Conservation (phyloP, 768 basidiomycete species). For the Collybiopsis confluens region DNA sequence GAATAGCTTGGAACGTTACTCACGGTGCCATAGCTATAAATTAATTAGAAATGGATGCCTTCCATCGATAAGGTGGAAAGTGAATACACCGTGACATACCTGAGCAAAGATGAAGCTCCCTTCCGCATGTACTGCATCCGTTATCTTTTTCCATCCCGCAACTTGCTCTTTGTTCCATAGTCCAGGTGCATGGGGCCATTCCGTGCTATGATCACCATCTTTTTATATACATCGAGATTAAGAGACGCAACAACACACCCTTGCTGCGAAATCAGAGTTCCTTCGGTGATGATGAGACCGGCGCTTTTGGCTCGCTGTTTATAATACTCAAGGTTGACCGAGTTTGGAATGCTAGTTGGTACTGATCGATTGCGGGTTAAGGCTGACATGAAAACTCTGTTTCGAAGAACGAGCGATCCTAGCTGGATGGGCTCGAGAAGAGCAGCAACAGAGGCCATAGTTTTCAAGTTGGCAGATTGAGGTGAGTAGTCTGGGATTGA, state of each 20-base stretch:
- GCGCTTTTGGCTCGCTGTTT: slow-evolving; percentile 34
- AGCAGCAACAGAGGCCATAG: neutral
- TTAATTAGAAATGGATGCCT: neutral
- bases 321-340: slow-evolving; percentile 37
- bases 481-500: too few relatives aligned
- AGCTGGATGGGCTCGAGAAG: slow-evolving; percentile 30
- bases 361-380: slow-evolving; percentile 37
- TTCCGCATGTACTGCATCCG: slow-evolving; percentile 28
- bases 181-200: slow-evolving; percentile 28
- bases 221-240: neutral
- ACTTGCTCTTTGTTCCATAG: slow-evolving; percentile 29
- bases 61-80: neutral
- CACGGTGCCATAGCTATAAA: slow-evolving; percentile 20
- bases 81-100: slow-evolving; percentile 4
- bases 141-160: slow-evolving; percentile 26
- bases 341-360: slow-evolving; percentile 31
- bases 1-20: neutral
- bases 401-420: slow-evolving; percentile 31
- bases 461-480: neutral
- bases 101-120: slow-evolving; percentile 26
- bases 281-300: slow-evolving; percentile 38
- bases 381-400: slow-evolving; percentile 36
- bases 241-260: slow-evolving; percentile 23
- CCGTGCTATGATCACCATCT: slow-evolving; percentile 15
- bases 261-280: slow-evolving; percentile 34